phyloP scores from a whole-genome alignment of 257 asterid species.

The Mentha longifolia region DNA sequence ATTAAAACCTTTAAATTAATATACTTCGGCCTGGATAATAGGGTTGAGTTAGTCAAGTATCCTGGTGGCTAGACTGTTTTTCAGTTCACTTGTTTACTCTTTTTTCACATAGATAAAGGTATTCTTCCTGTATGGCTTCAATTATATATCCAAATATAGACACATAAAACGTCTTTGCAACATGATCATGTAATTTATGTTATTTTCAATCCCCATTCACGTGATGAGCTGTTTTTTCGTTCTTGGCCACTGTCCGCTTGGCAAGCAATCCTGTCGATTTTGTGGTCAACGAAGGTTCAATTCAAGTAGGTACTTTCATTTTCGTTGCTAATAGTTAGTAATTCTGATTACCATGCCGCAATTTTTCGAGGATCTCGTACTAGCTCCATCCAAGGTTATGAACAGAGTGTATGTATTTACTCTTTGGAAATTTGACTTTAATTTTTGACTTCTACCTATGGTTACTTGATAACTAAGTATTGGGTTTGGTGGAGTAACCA shows the following conservation, averaged over 20 bases:
- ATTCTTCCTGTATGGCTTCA: no score
- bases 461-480: constrained; percentile 48
- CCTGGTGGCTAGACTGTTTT: constrained; percentile 62
- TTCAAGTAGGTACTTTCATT: constrained; percentile 83
- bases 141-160: constrained; percentile 34
- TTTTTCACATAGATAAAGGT: constrained; percentile 36
- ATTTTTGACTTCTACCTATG: constrained; percentile 39
- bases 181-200: constrained; percentile 37
- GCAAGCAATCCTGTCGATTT: constrained; percentile 78
- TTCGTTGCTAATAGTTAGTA: constrained; percentile 56
- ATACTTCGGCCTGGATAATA: constrained; percentile 43
- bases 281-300: constrained; percentile 83
- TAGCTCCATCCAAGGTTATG: constrained; percentile 56
- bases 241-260: constrained; percentile 73
- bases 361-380: constrained; percentile 53
- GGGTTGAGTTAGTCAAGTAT: constrained; percentile 53
- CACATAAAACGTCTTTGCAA: constrained; percentile 27
- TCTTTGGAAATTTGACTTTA: constrained; percentile 41
- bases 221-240: constrained; percentile 54
- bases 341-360: constrained; percentile 57
- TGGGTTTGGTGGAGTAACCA: constrained; percentile 57
- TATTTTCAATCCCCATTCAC: constrained; percentile 55
- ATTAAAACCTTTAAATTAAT: constrained; percentile 40
- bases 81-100: constrained; percentile 52
- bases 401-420: constrained; percentile 61